Conservation (phyloP, 495 filamentous ascomycete genomes). For the Talaromyces liani region DNA sequence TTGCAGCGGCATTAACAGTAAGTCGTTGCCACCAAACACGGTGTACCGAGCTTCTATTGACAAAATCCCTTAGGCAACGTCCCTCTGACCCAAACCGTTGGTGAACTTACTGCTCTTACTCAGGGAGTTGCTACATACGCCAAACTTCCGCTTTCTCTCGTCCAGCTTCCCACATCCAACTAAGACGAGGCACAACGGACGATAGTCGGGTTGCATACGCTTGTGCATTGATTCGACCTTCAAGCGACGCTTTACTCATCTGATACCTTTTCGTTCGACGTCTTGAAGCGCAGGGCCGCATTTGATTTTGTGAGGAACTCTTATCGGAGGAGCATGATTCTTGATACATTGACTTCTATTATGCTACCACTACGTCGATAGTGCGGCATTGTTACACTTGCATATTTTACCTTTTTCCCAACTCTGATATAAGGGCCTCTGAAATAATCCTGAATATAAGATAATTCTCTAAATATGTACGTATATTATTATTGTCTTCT, state of each 20-base stretch:
- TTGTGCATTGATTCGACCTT: background rate
- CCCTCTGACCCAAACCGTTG: background rate
- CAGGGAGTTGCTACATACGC: background rate
- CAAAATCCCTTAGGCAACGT: background rate
- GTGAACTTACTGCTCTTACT: conserved; percentile 2
- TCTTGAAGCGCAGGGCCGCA: background rate
- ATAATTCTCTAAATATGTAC: too few relatives aligned
- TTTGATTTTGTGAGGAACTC: background rate
- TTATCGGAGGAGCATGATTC: background rate
- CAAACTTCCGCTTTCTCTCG: conserved; percentile 1
- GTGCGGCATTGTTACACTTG: background rate
- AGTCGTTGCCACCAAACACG: background rate
- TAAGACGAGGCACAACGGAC: background rate
- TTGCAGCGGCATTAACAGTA: conserved; percentile 2
- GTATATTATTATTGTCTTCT: too few relatives aligned
- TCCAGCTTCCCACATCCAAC: conserved; percentile 1
- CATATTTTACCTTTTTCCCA: background rate
- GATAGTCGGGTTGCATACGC: too few relatives aligned
- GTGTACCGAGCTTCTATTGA: background rate
- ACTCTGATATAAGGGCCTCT: background rate
- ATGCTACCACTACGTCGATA: background rate
- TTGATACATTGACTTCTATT: background rate
- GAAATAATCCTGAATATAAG: background rate
- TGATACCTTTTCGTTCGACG: background rate
- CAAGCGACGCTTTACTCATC: too few relatives aligned